Conservation (phyloP, 2,329 filamentous ascomycete species). For the Ploettnerulaceae sp. region DNA sequence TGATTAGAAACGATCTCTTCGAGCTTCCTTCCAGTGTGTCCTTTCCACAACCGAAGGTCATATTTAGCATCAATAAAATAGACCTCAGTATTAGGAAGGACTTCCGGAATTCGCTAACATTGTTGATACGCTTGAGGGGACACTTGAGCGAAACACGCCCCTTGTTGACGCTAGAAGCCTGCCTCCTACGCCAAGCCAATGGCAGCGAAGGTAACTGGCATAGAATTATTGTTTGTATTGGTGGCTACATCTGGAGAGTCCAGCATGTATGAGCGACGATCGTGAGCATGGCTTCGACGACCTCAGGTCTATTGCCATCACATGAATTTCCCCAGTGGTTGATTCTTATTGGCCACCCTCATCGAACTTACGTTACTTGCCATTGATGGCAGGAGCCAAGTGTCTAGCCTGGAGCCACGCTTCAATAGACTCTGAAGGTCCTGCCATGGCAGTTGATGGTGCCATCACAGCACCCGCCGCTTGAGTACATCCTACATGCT, state of each 20-base stretch:
- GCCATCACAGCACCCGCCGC: slow-evolving; percentile 23
- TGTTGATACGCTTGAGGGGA: no score
- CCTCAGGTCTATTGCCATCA: slow-evolving; percentile 62
- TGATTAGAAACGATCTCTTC: not conserved
- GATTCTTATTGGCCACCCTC: slow-evolving; percentile 16
- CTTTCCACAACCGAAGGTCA: slow-evolving; percentile 19
- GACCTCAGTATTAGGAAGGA: slow-evolving; percentile 18
- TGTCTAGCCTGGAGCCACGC: slow-evolving; percentile 23
- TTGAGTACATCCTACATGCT: slow-evolving; percentile 2
- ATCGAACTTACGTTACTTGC: no score
- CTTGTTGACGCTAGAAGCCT: no score
- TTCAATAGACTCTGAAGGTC: slow-evolving; percentile 19
- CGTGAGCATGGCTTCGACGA: slow-evolving; percentile 71
- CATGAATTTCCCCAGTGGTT: slow-evolving; percentile 43
- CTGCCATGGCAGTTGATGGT: slow-evolving; percentile 17
- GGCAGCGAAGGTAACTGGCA: no score
- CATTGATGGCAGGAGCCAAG: slow-evolving; percentile 20
- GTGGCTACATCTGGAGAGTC: slow-evolving; percentile 9
- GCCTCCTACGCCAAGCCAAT: no score
- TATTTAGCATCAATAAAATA: slow-evolving; percentile 25
- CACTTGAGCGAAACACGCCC: no score
- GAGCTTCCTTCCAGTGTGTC: slow-evolving; percentile 15
- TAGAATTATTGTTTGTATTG: no score
- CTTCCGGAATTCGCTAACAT: no score
- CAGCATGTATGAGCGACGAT: slow-evolving; percentile 64